Evolutionary conservation across 371 early-diverging fungal genomes (phyloP), one percentile per base, ranked within the genome.

Genomic region (Blastocladiella emersonii): DNA sequence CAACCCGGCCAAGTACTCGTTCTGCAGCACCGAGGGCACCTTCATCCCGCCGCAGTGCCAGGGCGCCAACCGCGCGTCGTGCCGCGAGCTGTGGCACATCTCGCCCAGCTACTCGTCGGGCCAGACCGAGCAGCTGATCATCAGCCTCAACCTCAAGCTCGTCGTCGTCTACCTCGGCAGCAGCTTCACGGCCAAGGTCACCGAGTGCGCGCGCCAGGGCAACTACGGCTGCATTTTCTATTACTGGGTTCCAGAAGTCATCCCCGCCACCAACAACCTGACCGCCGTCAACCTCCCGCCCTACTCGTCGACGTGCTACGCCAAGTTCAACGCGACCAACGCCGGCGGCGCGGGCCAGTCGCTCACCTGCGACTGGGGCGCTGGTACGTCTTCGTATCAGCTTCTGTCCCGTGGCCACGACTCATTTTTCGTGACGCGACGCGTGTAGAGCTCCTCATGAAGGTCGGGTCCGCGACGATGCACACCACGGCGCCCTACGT

Each of bases 41-140:
- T 48, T n/a, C 23, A 23, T 48, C n/a, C 48, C 48, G 48, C 48
- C 48, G 48, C 48, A 48, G 48, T 48, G 48, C 48, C 48, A 48
- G 48, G 48, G 39, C 5, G 13, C 4, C 25, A 21, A n/a, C 8
- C 21, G n/a, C 23, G 17, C 48, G 0, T 1, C n/a, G 10, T 48
- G 48, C 25, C 21, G 48, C 10, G 48, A 48, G 17, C 23, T 21
- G 1, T 48, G 48, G 48, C 39, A 39, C 13, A 10, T 48, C 21
- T 17, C 17, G 1, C 48, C 48, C 23, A n/a, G n/a, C 17, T 48
- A 25, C 48, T 21, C 8, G 8, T 1, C 8, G 4, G 48, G 48
- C 48, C 23, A 48, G 10, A 48, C 17, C 17, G 48, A 48, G 25
- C 48, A 48, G 48, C 48, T 17, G n/a, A 48, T 48, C 48, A 21